phyloP scores from a whole-genome alignment of 2,329 filamentous ascomycete species.

The Cytospora leucostoma region DNA sequence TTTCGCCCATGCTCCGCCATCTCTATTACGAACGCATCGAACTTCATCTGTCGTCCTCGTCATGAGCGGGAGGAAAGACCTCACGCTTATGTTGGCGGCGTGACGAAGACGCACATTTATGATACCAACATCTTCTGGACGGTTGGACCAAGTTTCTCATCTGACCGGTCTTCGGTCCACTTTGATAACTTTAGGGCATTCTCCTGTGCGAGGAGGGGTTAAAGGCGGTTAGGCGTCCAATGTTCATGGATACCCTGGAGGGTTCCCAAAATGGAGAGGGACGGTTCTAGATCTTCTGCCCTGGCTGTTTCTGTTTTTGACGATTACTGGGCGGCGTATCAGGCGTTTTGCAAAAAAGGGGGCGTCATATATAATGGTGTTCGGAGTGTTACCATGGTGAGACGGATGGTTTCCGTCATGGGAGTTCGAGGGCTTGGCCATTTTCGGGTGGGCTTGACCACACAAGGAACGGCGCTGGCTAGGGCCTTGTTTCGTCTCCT shows the following conservation, averaged over 20 bases:
- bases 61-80: neutral
- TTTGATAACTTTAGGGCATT: slow-evolving; percentile 24
- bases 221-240: slow-evolving; percentile 9
- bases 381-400: slow-evolving; percentile 19
- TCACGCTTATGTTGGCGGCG: neutral
- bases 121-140: slow-evolving; percentile 22
- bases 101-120: neutral
- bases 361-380: slow-evolving; percentile 27
- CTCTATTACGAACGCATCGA: neutral
- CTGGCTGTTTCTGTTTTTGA: slow-evolving; percentile 8
- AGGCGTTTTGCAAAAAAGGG: slow-evolving; percentile 21
- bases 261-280: slow-evolving; percentile 23
- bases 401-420: slow-evolving; percentile 16
- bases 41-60: neutral
- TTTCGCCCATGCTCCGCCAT: neutral
- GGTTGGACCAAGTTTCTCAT: slow-evolving; percentile 7
- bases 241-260: slow-evolving; percentile 19
- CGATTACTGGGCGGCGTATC: slow-evolving; percentile 15
- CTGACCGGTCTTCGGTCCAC: slow-evolving; percentile 14
- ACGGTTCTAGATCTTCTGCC: slow-evolving; percentile 22
- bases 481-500: slow-evolving; percentile 1
- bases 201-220: slow-evolving; percentile 12
- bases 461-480: slow-evolving; percentile 1
- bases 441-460: slow-evolving; percentile 14
- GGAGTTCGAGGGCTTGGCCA: slow-evolving; percentile 23